Evolutionary conservation across 2,329 filamentous ascomycete species (phyloP), one percentile per base, ranked within the genome.

Genomic region (Thielaviopsis euricoi): DNA sequence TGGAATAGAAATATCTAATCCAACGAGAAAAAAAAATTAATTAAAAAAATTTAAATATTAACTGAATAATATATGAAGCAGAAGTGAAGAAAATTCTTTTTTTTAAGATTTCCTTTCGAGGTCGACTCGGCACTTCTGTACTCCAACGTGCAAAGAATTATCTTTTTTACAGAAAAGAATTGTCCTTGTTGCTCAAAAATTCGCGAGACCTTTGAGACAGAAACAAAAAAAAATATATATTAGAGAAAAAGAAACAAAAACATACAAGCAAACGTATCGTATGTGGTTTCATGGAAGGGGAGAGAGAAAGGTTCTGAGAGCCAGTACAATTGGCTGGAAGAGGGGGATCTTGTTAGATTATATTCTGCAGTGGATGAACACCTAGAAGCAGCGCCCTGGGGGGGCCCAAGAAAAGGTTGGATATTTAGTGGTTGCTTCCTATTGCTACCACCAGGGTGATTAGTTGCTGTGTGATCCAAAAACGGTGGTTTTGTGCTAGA

Each of bases 211-310:
- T 10, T 33, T 33, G 21, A 57, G 37, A 43, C 26, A 56, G 15
- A 33, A 52, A 50, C 50, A 19, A 22, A 12, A 48, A 49, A 53
- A 57, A 29, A 53, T 26, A 6, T 10, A 33, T 6, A 10, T 10
- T 10, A 33, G 29, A 53, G 29, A 50, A 55, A 58, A 46, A 54
- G 50, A 51, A 53, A 56, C 58, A 19, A 29, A 60, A 26, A 29
- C 46, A 23, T 37, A 49, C 21, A 56, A 60, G 21, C 43, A 60
- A 26, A 29, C 46, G 23, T 37, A 49, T 26, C 49, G 33, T 29
- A 52, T 19, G 33, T 10, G 29, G 7, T 33, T 33, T 33, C 7
- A 46, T 21, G 52, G 15, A 40, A 17, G 53, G 46, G 51, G 51
- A 51, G 21, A 33, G 52, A 19, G 49, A 49, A 52, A 56, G 21